Conservation (phyloP, 495 filamentous ascomycete genomes). For the Aspergillus hancockii region DNA sequence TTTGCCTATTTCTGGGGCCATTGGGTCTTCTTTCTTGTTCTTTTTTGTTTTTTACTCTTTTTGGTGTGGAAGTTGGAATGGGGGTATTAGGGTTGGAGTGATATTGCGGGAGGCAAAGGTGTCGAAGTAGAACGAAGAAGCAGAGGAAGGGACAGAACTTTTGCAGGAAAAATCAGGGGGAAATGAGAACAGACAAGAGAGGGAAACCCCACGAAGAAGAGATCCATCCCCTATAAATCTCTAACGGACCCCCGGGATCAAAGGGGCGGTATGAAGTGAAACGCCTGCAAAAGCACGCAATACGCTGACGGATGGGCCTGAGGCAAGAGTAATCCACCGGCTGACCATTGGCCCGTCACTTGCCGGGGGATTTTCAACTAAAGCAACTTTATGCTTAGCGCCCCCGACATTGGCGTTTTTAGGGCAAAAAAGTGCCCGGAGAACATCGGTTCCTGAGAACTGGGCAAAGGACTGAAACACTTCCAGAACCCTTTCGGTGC, state of each 20-base stretch:
- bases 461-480: no score
- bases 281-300: conserved; percentile 23
- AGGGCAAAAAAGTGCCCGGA: neutral
- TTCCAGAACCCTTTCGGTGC: no score
- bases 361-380: conserved; percentile 5
- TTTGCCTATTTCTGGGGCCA: conserved; percentile 20
- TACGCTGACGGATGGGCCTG: conserved; percentile 15
- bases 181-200: neutral
- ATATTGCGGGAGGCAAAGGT: neutral
- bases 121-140: neutral
- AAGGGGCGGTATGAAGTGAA: conserved; percentile 13
- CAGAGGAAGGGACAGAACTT: neutral
- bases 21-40: neutral
- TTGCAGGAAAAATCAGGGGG: neutral
- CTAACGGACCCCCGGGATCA: neutral
- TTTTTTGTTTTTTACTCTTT: neutral
- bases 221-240: neutral
- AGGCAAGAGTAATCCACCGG: conserved; percentile 6
- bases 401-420: neutral
- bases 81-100: neutral
- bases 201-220: neutral
- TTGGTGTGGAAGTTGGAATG: neutral
- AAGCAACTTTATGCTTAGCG: conserved; percentile 4
- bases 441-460: no score
- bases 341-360: neutral